Percentiles rank a stretch among this genome's conserved stretches.
Evolutionary conservation across 2,329 filamentous ascomycete genomes (phyloP).

Genomic region (Aspergillus sp.): DNA sequence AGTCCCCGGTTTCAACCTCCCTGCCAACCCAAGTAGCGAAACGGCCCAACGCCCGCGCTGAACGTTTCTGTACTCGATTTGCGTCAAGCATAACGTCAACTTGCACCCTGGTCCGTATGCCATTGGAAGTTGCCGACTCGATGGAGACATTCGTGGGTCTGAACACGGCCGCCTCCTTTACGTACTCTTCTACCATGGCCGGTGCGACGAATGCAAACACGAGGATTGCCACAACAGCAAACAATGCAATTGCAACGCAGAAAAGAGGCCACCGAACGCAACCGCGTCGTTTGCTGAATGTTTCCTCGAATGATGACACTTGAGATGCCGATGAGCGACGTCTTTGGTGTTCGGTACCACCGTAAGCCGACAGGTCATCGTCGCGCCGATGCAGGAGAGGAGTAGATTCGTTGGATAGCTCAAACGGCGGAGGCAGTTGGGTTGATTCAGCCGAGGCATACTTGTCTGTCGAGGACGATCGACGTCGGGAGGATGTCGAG

Average conservation of each 20-base stretch:
- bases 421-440: conserved; percentile 25
- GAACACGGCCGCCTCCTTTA: conserved; percentile 76
- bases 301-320: conserved; percentile 15
- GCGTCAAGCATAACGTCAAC: conserved; percentile 81
- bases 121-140: conserved; percentile 76
- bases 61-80: conserved; percentile 67
- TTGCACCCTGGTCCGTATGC: conserved; percentile 76
- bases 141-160: conserved; percentile 82
- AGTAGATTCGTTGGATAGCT: conserved; percentile 43
- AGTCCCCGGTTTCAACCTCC: conserved; percentile 71
- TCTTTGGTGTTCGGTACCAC: conserved; percentile 26
- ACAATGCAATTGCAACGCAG: conserved; percentile 60
- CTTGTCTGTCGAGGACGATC: conserved; percentile 13
- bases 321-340: conserved; percentile 22
- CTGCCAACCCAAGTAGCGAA: conserved; percentile 77
- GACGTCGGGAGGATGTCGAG: conserved; percentile 20
- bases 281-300: conserved; percentile 19
- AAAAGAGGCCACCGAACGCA: conserved; percentile 72
- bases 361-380: conserved; percentile 31
- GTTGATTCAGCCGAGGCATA: conserved; percentile 15
- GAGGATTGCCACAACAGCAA: conserved; percentile 67
- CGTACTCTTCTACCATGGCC: conserved; percentile 78
- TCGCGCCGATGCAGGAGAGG: conserved; percentile 39
- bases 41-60: conserved; percentile 72
- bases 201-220: conserved; percentile 78